These are phyloP conservation scores for Heritiera littoralis DNA, from an alignment of 345 rosid genomes.

Conservation along the genomic window DNA sequence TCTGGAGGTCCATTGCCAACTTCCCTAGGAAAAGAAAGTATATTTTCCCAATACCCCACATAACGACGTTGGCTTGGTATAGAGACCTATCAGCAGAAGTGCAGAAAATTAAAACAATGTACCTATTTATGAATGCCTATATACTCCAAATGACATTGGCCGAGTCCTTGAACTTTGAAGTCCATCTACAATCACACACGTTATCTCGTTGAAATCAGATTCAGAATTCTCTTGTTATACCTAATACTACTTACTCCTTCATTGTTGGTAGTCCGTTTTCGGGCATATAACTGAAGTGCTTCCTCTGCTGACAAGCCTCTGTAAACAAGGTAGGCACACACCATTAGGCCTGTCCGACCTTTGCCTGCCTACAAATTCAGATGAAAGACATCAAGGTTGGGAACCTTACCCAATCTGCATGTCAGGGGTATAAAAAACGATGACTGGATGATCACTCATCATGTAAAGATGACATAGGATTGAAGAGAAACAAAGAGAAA, in stretches of 20 bases:
- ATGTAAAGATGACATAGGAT: too few species aligned
- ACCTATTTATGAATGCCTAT: too few species aligned
- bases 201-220: neutral
- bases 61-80: constrained; percentile 96
- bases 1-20: constrained; percentile 45
- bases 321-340: constrained; percentile 80
- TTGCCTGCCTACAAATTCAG: constrained; percentile 78
- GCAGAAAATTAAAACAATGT: neutral
- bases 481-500: too few species aligned
- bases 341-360: constrained; percentile 95
- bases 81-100: constrained; percentile 59
- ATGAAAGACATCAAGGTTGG: constrained; percentile 1
- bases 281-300: constrained; percentile 83
- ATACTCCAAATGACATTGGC: too few species aligned
- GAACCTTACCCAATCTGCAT: neutral
- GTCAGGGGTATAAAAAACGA: too few species aligned
- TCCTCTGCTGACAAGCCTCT: constrained; percentile 80
- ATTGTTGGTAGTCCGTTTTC: constrained; percentile 86
- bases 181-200: too few species aligned
- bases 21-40: constrained; percentile 48
- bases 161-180: too few species aligned
- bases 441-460: too few species aligned
- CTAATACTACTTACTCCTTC: constrained; percentile 71
- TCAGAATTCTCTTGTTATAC: constrained; percentile 3
- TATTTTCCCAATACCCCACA: constrained; percentile 70